phyloP scores from a whole-genome alignment of 176 grass and related monocot species.

The Oryza coarctata region DNA sequence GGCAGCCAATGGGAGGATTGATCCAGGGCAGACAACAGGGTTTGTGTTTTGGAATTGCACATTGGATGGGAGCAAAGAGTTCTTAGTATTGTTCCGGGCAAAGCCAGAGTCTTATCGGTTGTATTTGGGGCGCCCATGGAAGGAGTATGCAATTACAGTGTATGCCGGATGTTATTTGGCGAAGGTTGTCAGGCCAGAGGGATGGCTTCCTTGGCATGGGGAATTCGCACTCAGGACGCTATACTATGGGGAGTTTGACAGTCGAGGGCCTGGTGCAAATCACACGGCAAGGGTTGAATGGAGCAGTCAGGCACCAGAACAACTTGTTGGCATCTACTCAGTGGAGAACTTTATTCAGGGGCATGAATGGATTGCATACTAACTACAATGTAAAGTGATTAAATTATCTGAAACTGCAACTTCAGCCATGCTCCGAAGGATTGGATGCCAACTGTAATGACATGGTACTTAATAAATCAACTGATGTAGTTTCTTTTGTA shows the following conservation, averaged over 20 bases:
- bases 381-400: background rate
- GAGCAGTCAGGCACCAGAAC: conserved; percentile 55
- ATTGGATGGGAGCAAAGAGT: conserved; percentile 56
- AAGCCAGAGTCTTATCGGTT: conserved; percentile 53
- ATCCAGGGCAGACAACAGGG: conserved; percentile 73
- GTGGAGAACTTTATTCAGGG: conserved; percentile 84
- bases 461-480: background rate
- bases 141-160: conserved; percentile 72
- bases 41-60: conserved; percentile 73
- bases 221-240: conserved; percentile 65
- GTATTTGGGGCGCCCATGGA: conserved; percentile 91
- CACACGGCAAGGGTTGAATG: conserved; percentile 61
- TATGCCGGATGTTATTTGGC: conserved; percentile 64
- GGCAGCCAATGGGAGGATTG: conserved; percentile 71
- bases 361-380: conserved; percentile 58
- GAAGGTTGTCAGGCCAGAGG: conserved; percentile 59
- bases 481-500: background rate
- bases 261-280: conserved; percentile 65
- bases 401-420: background rate
- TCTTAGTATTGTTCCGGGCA: conserved; percentile 39
- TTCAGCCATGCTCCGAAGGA: background rate
- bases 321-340: conserved; percentile 55
- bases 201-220: conserved; percentile 74
- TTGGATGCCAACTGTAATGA: conserved; percentile 3
- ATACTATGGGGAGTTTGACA: conserved; percentile 76